Base-by-base conservation (phyloP, 345 rosid genomes). In the Psidium guajava region DNA sequence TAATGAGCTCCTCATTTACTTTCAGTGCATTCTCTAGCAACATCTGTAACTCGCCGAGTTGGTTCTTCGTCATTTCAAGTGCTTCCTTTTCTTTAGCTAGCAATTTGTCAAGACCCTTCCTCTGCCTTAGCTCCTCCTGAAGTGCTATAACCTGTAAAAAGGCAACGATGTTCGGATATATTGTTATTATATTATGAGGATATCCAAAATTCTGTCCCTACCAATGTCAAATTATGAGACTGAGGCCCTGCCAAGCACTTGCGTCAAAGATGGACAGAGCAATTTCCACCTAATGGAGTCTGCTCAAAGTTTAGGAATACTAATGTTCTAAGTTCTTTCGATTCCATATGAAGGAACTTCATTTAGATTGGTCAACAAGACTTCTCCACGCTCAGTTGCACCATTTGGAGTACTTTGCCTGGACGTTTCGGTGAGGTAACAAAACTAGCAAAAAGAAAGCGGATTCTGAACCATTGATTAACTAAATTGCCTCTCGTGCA, bases 1-100 rank as follows among this genome's bases (percentile, higher is more conserved):
- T 89, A 89, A 94, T 87, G 85, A 93, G 90, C 86, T 91, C 94
- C 91, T 93, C 96, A 15, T 93, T 95, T 91, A 92, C 95, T 90
- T 85, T 92, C 61, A 94, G 94, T 84, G 98, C 95, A 88, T 90
- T 91, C 87, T 91, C 94, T 87, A 91, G 94, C 88, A 90, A 94
- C 83, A 88, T 85, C 89, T 91, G 93, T 86, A 93, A 88, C 91
- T 87, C 86, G 77, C 88, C 92, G 21, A 86, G 88, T 86, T 91
- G 91, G 47, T 83, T 89, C 90, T 87, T 91, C 69, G 86, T 89
- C 69, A 87, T 89, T 84, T 85, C 90, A 82, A 93, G 87, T 88
- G 88, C 89, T 89, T 90, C 94, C 85, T 88, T 91, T 87, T 88
- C 94, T 85, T 90, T 92, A 51, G 83, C 88, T 47, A 96, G 88